These are phyloP conservation scores for Durusdinium trenchii DNA, from an alignment of 73 alveolate species.

Conservation along the genomic window DNA sequence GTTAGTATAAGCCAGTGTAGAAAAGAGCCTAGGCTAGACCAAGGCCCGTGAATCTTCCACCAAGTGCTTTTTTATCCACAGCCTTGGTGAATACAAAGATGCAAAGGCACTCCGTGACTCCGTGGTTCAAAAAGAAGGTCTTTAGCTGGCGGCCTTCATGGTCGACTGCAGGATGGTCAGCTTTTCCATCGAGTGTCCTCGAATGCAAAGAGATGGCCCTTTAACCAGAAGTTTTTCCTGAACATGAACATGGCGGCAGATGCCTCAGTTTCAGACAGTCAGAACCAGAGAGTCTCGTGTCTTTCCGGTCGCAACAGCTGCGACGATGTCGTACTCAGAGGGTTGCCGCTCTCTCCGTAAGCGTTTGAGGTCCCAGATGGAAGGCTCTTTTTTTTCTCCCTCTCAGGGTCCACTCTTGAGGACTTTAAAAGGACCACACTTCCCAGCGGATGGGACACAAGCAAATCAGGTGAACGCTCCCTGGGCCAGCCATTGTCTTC, in stretches of 20 bases:
- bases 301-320: background rate
- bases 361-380: background rate
- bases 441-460: background rate
- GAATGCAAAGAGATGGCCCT: background rate
- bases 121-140: background rate
- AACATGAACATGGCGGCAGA: conserved; percentile 32
- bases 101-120: too few relatives aligned
- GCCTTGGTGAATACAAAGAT: too few relatives aligned
- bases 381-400: background rate
- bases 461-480: conserved; percentile 14
- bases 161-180: conserved; percentile 16
- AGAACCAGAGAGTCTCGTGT: background rate
- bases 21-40: too few relatives aligned
- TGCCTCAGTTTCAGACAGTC: background rate
- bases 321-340: background rate
- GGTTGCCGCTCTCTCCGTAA: background rate
- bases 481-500: conserved; percentile 45
- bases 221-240: conserved; percentile 45
- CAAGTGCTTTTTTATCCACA: too few relatives aligned
- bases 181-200: background rate
- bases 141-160: background rate
- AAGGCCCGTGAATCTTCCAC: too few relatives aligned
- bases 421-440: background rate
- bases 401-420: background rate
- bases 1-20: too few relatives aligned